Base-by-base conservation (phyloP, 179 eudicot genomes). In the Amaranthus tricolor region DNA sequence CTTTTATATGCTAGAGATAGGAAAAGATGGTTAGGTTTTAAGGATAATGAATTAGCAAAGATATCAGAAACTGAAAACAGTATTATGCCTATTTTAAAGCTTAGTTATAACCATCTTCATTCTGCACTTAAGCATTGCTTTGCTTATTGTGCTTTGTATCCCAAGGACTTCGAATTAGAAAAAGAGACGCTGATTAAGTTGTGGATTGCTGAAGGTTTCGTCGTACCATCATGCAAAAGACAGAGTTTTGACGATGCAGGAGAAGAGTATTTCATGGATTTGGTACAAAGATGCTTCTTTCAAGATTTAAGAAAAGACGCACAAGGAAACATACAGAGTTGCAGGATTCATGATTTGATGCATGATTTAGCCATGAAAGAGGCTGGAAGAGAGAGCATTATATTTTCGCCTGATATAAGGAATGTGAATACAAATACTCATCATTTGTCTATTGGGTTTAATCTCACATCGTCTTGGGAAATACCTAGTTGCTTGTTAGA, bases 271-370 rank as follows among this genome's bases (percentile, higher is more conserved):
- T 19, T 82, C 8, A 61, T 61, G 70, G 74, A 56, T 10, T 77
- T 84, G 47, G 11, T 76, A 24, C 68, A 71, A 21, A 74, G 79
- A 49, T 64, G 81, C 75, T 56, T 84, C 66, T 72, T 84, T 47
- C 83, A 82, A 63, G 66, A 79, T 24, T 64, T 66, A 48, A 63
- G 21, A 58, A 64, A 62, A 43, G 69, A 71, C 50, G 47, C 21
- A 66, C 7, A 31, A 43, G 86, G 77, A 14, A 62, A 61, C 24
- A 53, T 72, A 2, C 20, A 50, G 12, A 40, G 61, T 7, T 76
- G 59, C 72, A 80, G 63, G 51, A 59, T 79, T 66, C 85, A 82
- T 57, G 80, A 85, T 21, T 40, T 82, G 31, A 57, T 84, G 69
- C 77, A 76, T 12, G 79, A 82, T 62, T 45, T 84, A 14, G 83